Evolutionary conservation across 73 alveolate species (phyloP).

Genomic region (Uronychia setigera): DNA sequence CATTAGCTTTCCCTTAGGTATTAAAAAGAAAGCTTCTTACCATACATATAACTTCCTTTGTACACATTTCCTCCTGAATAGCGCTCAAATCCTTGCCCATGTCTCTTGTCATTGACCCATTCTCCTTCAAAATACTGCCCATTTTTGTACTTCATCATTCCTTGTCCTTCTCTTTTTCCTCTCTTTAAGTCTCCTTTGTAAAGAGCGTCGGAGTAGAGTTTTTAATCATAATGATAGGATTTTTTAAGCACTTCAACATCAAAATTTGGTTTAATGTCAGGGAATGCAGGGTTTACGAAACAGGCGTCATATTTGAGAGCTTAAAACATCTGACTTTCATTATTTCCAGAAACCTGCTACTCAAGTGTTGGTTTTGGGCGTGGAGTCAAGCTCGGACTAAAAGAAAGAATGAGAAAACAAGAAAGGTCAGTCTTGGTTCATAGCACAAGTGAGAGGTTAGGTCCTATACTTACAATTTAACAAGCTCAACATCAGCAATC

Average conservation of each 20-base stretch:
- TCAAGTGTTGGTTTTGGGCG: not conserved
- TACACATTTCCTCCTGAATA: conserved; percentile 36
- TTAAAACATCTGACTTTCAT: not conserved
- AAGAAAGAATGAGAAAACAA: too few relatives aligned
- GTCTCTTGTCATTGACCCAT: conserved; percentile 16
- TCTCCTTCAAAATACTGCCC: too few relatives aligned
- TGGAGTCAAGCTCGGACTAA: not conserved
- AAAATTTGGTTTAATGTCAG: not conserved
- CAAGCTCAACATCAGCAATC: not conserved
- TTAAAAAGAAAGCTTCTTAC: not conserved
- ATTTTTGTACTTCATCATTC: too few relatives aligned
- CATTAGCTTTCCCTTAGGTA: conserved; percentile 45
- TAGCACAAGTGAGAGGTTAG: too few relatives aligned
- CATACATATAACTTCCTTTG: conserved; percentile 15
- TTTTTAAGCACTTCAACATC: not conserved
- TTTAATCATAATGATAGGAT: not conserved
- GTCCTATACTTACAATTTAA: not conserved
- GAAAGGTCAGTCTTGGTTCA: not conserved
- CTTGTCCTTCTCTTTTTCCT: too few relatives aligned
- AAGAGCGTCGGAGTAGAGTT: too few relatives aligned
- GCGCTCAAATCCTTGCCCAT: conserved; percentile 34
- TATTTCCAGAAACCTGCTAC: not conserved
- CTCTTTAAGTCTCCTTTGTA: too few relatives aligned
- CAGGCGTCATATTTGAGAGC: not conserved
- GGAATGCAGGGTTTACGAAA: not conserved